Evolutionary conservation across 495 filamentous ascomycete species (phyloP).

Genomic region (Aspergillus mulundensis): DNA sequence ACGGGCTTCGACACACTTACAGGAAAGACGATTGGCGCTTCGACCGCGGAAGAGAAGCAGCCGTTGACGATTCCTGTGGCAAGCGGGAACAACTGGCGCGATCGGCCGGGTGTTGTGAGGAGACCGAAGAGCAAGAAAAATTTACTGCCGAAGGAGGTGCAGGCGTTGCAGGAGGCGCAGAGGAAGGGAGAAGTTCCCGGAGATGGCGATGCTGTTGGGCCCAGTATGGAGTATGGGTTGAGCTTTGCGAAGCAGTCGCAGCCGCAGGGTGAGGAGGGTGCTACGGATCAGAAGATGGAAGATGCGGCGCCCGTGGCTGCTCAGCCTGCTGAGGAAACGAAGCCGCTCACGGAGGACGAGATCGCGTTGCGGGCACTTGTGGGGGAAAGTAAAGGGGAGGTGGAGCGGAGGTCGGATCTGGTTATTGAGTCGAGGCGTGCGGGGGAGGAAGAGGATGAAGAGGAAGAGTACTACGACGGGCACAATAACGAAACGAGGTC

Average conservation of each 20-base stretch:
- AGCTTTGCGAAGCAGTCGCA: slow-evolving; percentile 34
- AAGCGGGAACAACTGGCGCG: slow-evolving; percentile 71
- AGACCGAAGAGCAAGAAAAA: slow-evolving; percentile 47
- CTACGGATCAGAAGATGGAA: slow-evolving; percentile 25
- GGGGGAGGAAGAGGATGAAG: slow-evolving; percentile 24
- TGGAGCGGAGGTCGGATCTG: slow-evolving; percentile 50
- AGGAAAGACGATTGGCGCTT: slow-evolving; percentile 49
- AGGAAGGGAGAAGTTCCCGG: slow-evolving; percentile 27
- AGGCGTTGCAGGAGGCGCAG: slow-evolving; percentile 39
- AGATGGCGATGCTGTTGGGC: slow-evolving; percentile 35
- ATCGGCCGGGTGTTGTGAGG: slow-evolving; percentile 43
- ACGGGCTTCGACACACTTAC: slow-evolving; percentile 56
- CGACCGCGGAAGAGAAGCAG: slow-evolving; percentile 34
- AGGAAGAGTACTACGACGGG: slow-evolving; percentile 17
- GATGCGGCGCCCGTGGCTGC: slow-evolving; percentile 17
- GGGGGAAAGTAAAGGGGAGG: slow-evolving; percentile 47
- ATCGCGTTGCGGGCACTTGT: slow-evolving; percentile 77
- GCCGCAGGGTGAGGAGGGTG: slow-evolving; percentile 17
- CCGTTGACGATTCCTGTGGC: slow-evolving; percentile 62
- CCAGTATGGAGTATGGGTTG: slow-evolving; percentile 43
- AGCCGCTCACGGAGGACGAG: slow-evolving; percentile 61
- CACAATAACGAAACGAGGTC: slow-evolving; percentile 54
- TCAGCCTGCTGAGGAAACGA: slow-evolving; percentile 13
- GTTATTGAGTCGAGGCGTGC: slow-evolving; percentile 48
- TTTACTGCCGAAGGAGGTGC: slow-evolving; percentile 49